Evolutionary conservation across 164 flowering plant genomes (phyloP).

Genomic region (Brasenia schreberi): DNA sequence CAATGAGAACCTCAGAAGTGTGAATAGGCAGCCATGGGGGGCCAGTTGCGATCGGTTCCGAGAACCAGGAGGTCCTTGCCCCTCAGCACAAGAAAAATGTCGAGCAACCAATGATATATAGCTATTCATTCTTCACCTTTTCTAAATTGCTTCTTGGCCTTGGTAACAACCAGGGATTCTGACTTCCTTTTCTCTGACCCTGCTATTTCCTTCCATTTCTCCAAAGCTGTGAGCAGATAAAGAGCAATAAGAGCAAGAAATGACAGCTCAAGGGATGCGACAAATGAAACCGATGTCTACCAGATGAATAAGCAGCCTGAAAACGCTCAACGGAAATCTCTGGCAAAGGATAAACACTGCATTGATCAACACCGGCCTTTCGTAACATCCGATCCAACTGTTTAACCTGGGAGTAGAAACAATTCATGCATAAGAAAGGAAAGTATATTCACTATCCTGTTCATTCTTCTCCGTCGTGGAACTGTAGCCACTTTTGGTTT

Average conservation of each 20-base stretch:
- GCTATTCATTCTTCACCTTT: too few species aligned
- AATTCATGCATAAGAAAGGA: background rate
- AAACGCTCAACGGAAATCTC: conserved; percentile 41
- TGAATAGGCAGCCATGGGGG: too few species aligned
- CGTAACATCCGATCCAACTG: conserved; percentile 53
- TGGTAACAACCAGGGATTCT: background rate
- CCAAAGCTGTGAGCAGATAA: conserved; percentile 33
- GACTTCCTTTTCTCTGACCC: conserved; percentile 36
- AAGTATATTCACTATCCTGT: background rate
- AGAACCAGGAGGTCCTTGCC: too few species aligned
- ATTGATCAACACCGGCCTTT: conserved; percentile 46
- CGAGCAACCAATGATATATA: too few species aligned
- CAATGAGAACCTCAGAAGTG: too few species aligned
- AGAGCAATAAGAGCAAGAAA: background rate
- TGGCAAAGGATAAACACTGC: conserved; percentile 37
- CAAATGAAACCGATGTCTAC: conserved; percentile 23
- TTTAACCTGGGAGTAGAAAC: conserved; percentile 30
- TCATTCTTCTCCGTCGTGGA: too few species aligned
- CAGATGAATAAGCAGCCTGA: conserved; percentile 34
- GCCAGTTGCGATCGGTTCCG: too few species aligned
- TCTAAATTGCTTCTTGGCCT: too few species aligned
- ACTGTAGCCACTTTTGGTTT: background rate
- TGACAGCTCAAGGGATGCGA: background rate
- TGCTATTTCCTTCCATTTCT: conserved; percentile 45
- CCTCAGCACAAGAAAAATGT: too few species aligned